phyloP scores from a whole-genome alignment of 176 grass and related monocot genomes.

The Ampelocalamus luodianensis region DNA sequence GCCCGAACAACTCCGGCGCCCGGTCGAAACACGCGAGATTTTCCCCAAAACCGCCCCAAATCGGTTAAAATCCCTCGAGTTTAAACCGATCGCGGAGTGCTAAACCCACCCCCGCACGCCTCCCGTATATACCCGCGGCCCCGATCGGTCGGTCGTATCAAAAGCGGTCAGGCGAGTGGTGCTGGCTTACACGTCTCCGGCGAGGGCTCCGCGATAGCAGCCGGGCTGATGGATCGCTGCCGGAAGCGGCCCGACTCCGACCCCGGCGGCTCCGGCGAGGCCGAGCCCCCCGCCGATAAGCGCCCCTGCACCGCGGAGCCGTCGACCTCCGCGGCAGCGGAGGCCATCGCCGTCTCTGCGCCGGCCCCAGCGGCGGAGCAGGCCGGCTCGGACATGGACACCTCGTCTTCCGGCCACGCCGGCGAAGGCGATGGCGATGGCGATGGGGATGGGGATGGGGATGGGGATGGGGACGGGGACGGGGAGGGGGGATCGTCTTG shows the following conservation, averaged over 20 bases:
- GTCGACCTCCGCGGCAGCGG: conserved; percentile 31
- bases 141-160: conserved; percentile 40
- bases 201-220: not conserved
- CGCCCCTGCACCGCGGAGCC: conserved; percentile 78
- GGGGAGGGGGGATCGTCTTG: conserved; percentile 56
- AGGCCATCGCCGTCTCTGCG: not conserved
- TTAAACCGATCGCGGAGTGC: conserved; percentile 29
- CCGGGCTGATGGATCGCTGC: conserved; percentile 74
- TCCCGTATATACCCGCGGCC: conserved; percentile 32
- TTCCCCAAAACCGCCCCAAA: conserved; percentile 27
- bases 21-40: conserved; percentile 10
- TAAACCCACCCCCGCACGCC: conserved; percentile 23
- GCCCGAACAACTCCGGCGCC: not conserved
- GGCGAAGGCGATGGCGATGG: conserved; percentile 35
- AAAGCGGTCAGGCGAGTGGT: conserved; percentile 3
- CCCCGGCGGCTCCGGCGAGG: conserved; percentile 47
- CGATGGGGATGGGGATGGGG: conserved; percentile 20
- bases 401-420: conserved; percentile 59
- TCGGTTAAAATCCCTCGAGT: conserved; percentile 34
- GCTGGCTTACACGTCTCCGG: conserved; percentile 32
- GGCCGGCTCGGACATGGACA: conserved; percentile 65
- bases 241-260: conserved; percentile 85
- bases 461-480: conserved; percentile 27
- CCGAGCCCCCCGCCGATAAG: conserved; percentile 74
- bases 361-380: conserved; percentile 3